A percentile compares a stretch with the other conserved stretches of the same genome.
phyloP scores from a whole-genome alignment of 2,329 filamentous ascomycete genomes.

The Penicillium sclerotiorum region DNA sequence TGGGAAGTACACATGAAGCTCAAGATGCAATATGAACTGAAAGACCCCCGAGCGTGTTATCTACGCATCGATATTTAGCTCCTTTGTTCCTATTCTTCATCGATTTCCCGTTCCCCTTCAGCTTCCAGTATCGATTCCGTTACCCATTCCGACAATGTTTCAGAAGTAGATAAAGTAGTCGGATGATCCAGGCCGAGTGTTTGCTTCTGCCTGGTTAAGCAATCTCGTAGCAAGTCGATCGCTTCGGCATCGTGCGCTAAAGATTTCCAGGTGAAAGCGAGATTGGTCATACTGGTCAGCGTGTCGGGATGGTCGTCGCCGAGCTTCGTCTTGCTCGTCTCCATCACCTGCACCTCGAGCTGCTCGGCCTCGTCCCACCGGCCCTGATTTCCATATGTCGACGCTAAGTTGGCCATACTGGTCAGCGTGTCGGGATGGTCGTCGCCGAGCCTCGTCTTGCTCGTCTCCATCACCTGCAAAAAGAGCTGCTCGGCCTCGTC shows the following conservation, averaged over 20 bases:
- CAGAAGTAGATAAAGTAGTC: neutral
- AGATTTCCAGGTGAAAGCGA: slow-evolving; percentile 1
- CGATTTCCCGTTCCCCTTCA: neutral
- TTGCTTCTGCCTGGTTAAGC: slow-evolving; percentile 1
- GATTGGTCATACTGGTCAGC: neutral
- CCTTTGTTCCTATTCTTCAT: neutral
- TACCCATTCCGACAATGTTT: slow-evolving; percentile 7
- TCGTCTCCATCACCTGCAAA: neutral
- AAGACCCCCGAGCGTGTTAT: neutral
- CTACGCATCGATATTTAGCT: neutral
- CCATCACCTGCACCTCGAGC: no score
- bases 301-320: neutral
- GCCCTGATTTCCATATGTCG: neutral
- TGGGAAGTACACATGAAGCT: neutral
- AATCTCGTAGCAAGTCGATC: slow-evolving; percentile 1
- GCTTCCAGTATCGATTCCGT: neutral
- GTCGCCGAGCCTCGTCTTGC: neutral
- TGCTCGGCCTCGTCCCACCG: neutral
- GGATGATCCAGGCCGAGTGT: neutral
- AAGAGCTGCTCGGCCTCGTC: neutral
- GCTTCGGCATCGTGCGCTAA: slow-evolving; percentile 2
- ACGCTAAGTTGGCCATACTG: neutral
- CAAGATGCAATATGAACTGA: neutral
- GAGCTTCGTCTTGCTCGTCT: no score
- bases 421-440: neutral